phyloP scores from a whole-genome alignment of 2,329 filamentous ascomycete species.

The Balansia obtecta region DNA sequence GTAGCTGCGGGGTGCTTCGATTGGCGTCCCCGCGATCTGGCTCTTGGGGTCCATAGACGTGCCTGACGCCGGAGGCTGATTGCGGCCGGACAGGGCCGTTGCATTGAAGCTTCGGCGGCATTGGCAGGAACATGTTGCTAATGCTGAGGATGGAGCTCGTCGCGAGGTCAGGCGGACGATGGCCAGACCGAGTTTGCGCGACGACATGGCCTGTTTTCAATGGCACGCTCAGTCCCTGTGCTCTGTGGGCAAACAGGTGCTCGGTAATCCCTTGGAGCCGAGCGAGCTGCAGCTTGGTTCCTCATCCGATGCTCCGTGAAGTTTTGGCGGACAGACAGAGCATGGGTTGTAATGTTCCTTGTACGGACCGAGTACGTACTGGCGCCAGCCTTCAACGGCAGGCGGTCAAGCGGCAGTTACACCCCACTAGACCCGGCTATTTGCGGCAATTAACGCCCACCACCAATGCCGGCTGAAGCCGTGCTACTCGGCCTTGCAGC shows the following conservation, averaged over 20 bases:
- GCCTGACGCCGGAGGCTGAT: constrained; percentile 23
- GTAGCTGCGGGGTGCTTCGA: constrained; percentile 46
- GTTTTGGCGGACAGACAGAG: background rate
- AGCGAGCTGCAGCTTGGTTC: background rate
- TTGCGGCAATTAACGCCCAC: constrained; percentile 19
- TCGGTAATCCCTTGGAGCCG: background rate
- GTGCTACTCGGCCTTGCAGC: constrained; percentile 6
- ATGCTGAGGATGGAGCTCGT: constrained; percentile 13
- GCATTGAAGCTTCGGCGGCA: constrained; percentile 35
- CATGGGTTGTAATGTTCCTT: too few relatives aligned
- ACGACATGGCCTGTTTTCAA: constrained; percentile 15
- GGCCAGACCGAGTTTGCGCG: constrained; percentile 19
- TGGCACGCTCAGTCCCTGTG: background rate
- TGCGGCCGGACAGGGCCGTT: constrained; percentile 23
- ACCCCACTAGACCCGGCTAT: constrained; percentile 17
- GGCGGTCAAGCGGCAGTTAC: background rate
- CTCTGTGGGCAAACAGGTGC: too few relatives aligned
- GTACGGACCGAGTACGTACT: background rate
- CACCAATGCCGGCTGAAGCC: constrained; percentile 25
- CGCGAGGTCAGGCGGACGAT: constrained; percentile 13
- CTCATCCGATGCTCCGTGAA: background rate
- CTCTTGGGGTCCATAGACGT: constrained; percentile 25
- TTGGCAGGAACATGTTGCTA: constrained; percentile 37
- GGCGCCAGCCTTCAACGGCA: background rate
- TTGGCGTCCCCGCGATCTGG: constrained; percentile 32